A percentile compares a stretch with the other conserved stretches of the same genome.
phyloP scores from a whole-genome alignment of 345 rosid species.

The Fremontodendron californicum region DNA sequence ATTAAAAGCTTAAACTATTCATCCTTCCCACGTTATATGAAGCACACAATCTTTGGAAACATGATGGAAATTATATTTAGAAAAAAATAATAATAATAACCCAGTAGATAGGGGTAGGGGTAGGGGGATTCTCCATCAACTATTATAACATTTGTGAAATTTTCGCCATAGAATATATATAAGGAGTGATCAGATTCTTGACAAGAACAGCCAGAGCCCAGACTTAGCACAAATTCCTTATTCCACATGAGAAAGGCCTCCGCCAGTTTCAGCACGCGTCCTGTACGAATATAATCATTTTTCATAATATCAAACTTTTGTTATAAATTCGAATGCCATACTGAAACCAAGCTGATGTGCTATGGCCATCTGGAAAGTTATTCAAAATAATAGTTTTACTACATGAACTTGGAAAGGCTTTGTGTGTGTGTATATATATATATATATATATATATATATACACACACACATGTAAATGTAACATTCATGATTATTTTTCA shows the following conservation, averaged over 20 bases:
- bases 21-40: neutral
- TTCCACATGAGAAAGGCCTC: constrained; percentile 61
- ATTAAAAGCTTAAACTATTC: neutral
- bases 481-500: too few species aligned
- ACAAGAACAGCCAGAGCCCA: neutral
- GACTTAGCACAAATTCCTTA: constrained; percentile 7
- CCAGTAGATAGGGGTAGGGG: too few species aligned
- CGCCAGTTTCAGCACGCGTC: constrained; percentile 59
- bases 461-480: too few species aligned
- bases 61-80: neutral
- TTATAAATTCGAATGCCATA: neutral
- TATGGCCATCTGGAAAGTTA: neutral
- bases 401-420: neutral
- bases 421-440: too few species aligned
- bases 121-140: neutral
- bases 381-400: neutral
- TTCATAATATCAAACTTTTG: neutral
- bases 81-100: neutral
- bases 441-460: too few species aligned
- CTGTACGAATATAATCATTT: constrained; percentile 33
- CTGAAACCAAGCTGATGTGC: neutral
- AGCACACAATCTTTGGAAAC: neutral
- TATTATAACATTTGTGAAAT: neutral
- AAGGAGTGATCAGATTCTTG: neutral
- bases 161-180: neutral